Conservation (phyloP, 495 filamentous ascomycete species). For the Thermothielavioides terrestris region DNA sequence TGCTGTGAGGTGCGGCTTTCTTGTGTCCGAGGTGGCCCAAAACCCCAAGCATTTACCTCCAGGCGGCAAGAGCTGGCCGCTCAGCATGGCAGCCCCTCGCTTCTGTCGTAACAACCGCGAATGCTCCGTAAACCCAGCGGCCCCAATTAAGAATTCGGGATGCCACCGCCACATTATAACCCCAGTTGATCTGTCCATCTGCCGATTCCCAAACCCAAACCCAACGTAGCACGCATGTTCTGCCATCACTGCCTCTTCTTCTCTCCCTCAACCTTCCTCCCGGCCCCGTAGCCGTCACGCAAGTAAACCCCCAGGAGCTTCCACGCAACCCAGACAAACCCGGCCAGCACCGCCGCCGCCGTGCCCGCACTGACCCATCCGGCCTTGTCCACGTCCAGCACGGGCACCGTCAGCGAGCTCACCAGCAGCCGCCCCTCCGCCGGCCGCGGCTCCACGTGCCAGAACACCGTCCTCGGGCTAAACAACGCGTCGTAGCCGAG, state of each 20-base stretch:
- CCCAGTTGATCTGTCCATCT: too few relatives aligned
- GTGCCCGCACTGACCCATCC: slow-evolving; percentile 63
- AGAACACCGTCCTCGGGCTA: slow-evolving; percentile 71
- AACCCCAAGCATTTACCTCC: too few relatives aligned
- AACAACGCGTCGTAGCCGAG: slow-evolving; percentile 87
- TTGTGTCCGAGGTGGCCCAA: too few relatives aligned
- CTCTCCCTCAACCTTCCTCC: not conserved
- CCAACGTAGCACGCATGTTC: not conserved
- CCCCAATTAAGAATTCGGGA: too few relatives aligned
- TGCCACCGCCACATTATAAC: too few relatives aligned
- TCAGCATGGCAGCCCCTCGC: too few relatives aligned
- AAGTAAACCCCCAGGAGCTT: slow-evolving; percentile 45
- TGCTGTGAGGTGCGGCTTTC: too few relatives aligned
- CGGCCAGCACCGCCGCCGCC: slow-evolving; percentile 54
- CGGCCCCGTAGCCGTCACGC: slow-evolving; percentile 19
- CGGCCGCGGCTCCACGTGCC: slow-evolving; percentile 60
- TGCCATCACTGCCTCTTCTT: slow-evolving; percentile 33
- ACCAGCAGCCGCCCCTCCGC: slow-evolving; percentile 35
- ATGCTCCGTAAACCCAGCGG: too few relatives aligned
- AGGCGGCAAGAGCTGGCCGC: too few relatives aligned
- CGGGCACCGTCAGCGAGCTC: slow-evolving; percentile 61
- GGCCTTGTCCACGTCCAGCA: slow-evolving; percentile 55
- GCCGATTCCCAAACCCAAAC: not conserved
- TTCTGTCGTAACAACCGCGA: too few relatives aligned
- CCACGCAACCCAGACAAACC: slow-evolving; percentile 69